Percentiles rank a stretch among this genome's conserved stretches.
phyloP scores from a whole-genome alignment of 1,284 basidiomycete genomes.

The Thecaphora thlaspeos region DNA sequence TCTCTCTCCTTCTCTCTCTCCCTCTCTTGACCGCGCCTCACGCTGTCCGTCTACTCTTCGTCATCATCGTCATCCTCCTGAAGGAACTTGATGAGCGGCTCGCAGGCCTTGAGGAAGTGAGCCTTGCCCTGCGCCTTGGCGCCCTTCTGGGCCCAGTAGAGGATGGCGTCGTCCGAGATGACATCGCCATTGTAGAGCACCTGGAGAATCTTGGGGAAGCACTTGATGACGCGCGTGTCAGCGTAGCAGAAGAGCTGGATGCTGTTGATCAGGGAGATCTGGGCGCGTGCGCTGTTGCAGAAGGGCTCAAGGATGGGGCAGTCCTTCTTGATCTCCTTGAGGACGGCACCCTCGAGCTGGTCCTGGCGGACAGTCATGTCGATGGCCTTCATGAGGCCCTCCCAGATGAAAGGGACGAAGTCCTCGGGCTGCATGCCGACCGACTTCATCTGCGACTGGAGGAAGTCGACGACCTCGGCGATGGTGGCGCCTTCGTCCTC shows the following conservation, averaged over 20 bases:
- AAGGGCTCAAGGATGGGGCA: constrained; percentile 83
- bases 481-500: constrained; percentile 45
- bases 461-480: constrained; percentile 25
- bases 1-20: no score
- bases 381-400: constrained; percentile 78
- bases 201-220: constrained; percentile 90
- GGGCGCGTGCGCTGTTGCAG: constrained; percentile 77
- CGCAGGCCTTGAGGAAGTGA: constrained; percentile 86
- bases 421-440: constrained; percentile 60
- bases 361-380: constrained; percentile 85
- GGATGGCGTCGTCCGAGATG: constrained; percentile 89
- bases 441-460: constrained; percentile 15
- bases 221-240: constrained; percentile 87
- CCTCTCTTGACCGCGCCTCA: no score
- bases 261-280: constrained; percentile 66
- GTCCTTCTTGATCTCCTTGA: constrained; percentile 82
- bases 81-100: constrained; percentile 84
- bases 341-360: constrained; percentile 78
- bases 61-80: constrained; percentile 73
- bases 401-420: constrained; percentile 83
- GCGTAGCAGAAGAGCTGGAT: constrained; percentile 85
- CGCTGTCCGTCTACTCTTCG: constrained; percentile 60
- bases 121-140: constrained; percentile 90
- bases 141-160: constrained; percentile 96
- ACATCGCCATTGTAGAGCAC: constrained; percentile 87